Base-by-base conservation (phyloP, 2,329 filamentous ascomycete species). In the Sclerotinia glacialis region DNA sequence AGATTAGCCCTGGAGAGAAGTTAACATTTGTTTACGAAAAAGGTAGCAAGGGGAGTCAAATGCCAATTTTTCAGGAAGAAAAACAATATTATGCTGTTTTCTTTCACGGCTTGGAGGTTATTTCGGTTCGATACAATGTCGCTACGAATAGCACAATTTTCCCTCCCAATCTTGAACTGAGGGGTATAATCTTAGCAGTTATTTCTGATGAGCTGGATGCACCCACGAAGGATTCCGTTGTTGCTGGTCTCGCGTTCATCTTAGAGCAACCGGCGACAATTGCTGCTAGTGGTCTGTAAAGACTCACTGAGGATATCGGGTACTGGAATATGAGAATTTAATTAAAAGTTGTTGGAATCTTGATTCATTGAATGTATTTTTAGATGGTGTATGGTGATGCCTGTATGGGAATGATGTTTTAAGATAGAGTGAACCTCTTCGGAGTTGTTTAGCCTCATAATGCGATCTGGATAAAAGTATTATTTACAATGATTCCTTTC, bases 191-290 rank as follows among this genome's bases (percentile, higher is more conserved):
- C 62, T 69, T 76, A 12, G 76, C 72, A 26, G 74, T 79, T 12
- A 74, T 80, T 61, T 75, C 79, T 2, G 75, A 79, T 69, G 70
- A 72, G 11, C 67, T 71, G 16, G 79, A 76, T 37, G 78, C 78
- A 2, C 77, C 77, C 2, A 78, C 75, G 12, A 68, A 75, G 54
- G 77, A 78, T 12, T 76, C 71, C n/a, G 77, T 79, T 5, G 71
- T 79, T 64, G 79, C 79, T 23, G 79, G 78, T 18, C 78, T 78
- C 7, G 72, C 77, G 8, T 69, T 79, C 31, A 72, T 80, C 12
- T 69, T 79, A 6, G 73, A 79, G 71, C 77, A 79, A 64, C 78
- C 78, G 14, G 58, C 44, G 9, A 60, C 37, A 60, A 44, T 60
- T 60, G 58, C 44, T 37, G 42, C 21, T 26, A 37, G 28, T 37